Conservation (phyloP, 225 moss, liverwort and hornwort species). For the Marchantia paleacea region DNA sequence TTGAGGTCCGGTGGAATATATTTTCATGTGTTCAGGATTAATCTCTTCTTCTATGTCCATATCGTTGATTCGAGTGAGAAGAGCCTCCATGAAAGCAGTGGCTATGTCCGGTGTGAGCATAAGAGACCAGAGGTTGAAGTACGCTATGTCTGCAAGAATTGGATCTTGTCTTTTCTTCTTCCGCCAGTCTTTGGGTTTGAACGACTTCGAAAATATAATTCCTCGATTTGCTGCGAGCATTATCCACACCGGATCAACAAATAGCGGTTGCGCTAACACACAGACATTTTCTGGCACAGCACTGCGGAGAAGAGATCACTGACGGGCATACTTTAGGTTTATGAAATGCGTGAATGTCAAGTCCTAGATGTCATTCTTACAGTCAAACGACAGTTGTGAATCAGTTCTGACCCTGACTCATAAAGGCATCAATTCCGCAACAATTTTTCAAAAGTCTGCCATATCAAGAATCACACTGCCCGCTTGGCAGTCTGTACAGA, state of each 20-base stretch:
- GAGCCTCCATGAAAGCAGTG: constrained; percentile 18
- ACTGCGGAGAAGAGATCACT: not conserved
- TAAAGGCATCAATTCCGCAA: too few relatives aligned
- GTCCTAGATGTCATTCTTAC: too few relatives aligned
- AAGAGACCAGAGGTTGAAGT: constrained; percentile 17
- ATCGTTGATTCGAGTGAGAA: constrained; percentile 21
- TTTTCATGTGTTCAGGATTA: not conserved
- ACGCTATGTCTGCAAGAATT: constrained; percentile 3
- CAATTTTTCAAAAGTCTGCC: too few relatives aligned
- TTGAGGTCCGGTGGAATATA: not conserved
- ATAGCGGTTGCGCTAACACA: too few relatives aligned
- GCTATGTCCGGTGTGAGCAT: constrained; percentile 19
- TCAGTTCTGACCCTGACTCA: too few relatives aligned
- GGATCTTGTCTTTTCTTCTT: constrained; percentile 17
- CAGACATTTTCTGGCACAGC: not conserved
- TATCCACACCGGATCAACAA: not conserved
- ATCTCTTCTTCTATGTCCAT: constrained; percentile 30
- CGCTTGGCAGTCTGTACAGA: too few relatives aligned
- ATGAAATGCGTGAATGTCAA: not conserved
- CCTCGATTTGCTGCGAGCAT: constrained; percentile 5
- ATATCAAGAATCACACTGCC: too few relatives aligned
- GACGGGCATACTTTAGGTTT: not conserved
- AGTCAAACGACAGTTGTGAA: not conserved
- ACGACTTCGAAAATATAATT: constrained; percentile 5
- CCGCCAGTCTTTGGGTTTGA: constrained; percentile 16